Conservation (phyloP, 2,329 filamentous ascomycete species). For the Sporothrix brunneoviolacea region DNA sequence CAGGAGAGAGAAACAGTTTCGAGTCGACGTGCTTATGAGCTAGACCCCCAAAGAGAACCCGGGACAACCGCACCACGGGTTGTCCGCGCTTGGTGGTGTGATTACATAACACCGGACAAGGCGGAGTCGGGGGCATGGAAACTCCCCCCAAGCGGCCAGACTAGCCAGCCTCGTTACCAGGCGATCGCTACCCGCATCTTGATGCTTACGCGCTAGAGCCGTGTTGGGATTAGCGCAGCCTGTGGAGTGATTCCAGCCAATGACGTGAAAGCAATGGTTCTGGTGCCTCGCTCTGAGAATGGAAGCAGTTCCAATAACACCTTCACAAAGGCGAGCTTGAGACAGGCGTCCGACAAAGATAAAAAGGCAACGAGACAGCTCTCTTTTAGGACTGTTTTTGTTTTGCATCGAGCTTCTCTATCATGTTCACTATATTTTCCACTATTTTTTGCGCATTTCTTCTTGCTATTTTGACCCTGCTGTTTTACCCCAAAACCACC, state of each 20-base stretch:
- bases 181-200: neutral
- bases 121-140: no score
- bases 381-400: no score
- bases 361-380: neutral
- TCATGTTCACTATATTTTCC: neutral
- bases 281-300: neutral
- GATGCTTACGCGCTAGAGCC: constrained; percentile 5
- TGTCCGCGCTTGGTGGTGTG: no score
- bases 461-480: neutral
- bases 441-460: neutral
- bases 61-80: no score
- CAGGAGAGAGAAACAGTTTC: no score
- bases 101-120: no score
- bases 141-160: no score
- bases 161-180: neutral
- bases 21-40: constrained; percentile 7
- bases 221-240: neutral
- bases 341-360: no score
- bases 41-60: neutral
- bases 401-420: no score
- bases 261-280: neutral
- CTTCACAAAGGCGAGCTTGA: no score
- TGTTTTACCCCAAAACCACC: neutral
- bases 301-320: no score
- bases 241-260: neutral